Conservation (phyloP, 371 early-diverging fungal genomes). For the Zopfochytrium polystomum region DNA sequence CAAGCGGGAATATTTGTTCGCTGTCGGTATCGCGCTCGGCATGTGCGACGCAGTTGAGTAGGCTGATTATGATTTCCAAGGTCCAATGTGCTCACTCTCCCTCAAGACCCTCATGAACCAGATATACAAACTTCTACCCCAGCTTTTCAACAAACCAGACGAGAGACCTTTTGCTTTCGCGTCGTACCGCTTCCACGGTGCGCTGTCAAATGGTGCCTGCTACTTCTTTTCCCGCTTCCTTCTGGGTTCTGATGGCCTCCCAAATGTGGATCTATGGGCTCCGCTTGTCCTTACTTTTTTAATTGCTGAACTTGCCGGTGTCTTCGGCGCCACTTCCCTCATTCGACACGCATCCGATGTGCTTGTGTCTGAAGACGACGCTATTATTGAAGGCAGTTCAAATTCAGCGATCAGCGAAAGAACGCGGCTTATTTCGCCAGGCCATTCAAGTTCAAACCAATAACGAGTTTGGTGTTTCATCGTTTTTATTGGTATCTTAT, state of each 20-base stretch:
- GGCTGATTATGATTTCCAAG: neutral
- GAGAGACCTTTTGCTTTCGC: slow-evolving; percentile 20
- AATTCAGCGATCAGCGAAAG: too few species aligned
- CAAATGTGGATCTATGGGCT: slow-evolving; percentile 13
- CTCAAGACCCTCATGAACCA: slow-evolving; percentile 22
- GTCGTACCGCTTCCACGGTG: slow-evolving; percentile 23
- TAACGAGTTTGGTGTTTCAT: too few species aligned
- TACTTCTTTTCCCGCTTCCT: slow-evolving; percentile 10
- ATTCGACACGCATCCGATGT: neutral
- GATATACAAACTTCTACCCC: slow-evolving; percentile 24
- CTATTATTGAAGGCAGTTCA: neutral
- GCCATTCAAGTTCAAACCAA: too few species aligned
- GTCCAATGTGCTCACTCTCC: neutral
- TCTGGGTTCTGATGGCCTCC: slow-evolving; percentile 11
- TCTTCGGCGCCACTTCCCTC: slow-evolving; percentile 1
- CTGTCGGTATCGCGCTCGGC: neutral
- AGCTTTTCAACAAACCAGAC: slow-evolving; percentile 12
- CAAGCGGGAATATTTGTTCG: neutral
- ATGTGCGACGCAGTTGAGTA: neutral
- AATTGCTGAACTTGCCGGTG: slow-evolving; percentile 10
- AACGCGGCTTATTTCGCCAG: too few species aligned
- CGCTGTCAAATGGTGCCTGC: slow-evolving; percentile 9
- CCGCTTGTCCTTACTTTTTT: slow-evolving; percentile 4
- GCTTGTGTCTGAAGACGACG: neutral
- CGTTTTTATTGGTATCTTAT: too few species aligned